A percentile compares a stretch with the other conserved stretches of the same genome.
These are phyloP conservation scores for Gnomoniopsis sp. DNA, from an alignment of 2,329 filamentous ascomycete genomes.

Conservation along the genomic window DNA sequence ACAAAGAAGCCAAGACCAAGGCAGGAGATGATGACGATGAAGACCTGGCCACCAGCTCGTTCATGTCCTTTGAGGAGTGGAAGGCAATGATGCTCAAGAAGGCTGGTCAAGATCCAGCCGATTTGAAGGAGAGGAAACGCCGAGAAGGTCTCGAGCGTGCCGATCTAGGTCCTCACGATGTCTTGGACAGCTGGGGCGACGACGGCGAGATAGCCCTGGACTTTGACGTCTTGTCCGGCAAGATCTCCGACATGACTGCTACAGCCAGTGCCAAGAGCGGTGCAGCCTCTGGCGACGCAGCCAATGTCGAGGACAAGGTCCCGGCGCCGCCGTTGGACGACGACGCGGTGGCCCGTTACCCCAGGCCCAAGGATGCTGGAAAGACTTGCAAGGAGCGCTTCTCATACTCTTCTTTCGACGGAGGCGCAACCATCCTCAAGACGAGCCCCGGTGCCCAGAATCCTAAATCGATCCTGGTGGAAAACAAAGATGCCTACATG, in stretches of 20 bases:
- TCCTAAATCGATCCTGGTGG: constrained; percentile 80
- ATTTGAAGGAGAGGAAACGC: constrained; percentile 62
- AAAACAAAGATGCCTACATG: constrained; percentile 99
- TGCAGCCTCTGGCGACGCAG: constrained; percentile 18
- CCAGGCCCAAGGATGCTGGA: constrained; percentile 86
- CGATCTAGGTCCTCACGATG: constrained; percentile 56
- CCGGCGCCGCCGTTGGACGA: constrained; percentile 38
- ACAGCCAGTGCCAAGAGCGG: constrained; percentile 22
- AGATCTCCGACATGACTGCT: constrained; percentile 39
- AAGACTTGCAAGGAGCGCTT: constrained; percentile 98
- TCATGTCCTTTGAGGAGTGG: constrained; percentile 98
- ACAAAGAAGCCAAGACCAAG: constrained; percentile 11
- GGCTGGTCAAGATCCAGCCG: constrained; percentile 68
- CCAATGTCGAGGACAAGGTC: constrained; percentile 32
- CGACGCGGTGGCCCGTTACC: constrained; percentile 48
- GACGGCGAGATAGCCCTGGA: constrained; percentile 75
- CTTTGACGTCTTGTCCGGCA: constrained; percentile 48
- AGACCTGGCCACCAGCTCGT: constrained; percentile 62
- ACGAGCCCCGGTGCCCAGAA: constrained; percentile 84
- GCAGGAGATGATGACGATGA: constrained; percentile 61
- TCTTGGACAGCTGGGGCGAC: constrained; percentile 77
- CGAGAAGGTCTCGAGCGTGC: constrained; percentile 46
- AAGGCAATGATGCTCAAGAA: constrained; percentile 89
- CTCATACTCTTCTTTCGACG: constrained; percentile 97
- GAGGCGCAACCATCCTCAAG: constrained; percentile 89